Percentiles rank a stretch among this genome's conserved stretches.
phyloP scores from a whole-genome alignment of 2,329 filamentous ascomycete species.

The Aulographum hederae region DNA sequence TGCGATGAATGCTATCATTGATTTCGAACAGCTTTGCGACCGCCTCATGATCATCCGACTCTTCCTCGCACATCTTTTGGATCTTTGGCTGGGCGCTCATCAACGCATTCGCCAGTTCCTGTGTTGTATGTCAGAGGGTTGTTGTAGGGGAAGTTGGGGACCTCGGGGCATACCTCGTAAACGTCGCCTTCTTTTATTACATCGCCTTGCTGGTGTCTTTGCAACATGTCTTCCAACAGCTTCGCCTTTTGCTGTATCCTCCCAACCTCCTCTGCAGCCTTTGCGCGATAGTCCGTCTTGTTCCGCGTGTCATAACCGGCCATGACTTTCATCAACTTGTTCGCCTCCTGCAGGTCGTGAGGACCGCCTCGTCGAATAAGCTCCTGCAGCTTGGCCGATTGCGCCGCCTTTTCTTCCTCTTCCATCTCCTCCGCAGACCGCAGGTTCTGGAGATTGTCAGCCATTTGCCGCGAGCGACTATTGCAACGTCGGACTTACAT shows the following conservation, averaged over 20 bases:
- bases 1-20: constrained; percentile 96
- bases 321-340: constrained; percentile 98
- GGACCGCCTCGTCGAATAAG: constrained; percentile 82
- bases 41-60: constrained; percentile 90
- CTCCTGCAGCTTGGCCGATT: constrained; percentile 96
- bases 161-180: constrained; percentile 45
- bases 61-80: constrained; percentile 98
- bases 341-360: constrained; percentile 89
- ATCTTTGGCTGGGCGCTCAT: constrained; percentile 96
- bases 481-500: constrained; percentile 42
- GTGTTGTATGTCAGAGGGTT: too few relatives aligned
- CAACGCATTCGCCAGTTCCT: constrained; percentile 76
- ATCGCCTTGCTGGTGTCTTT: constrained; percentile 67
- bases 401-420: constrained; percentile 82
- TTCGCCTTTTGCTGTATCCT: constrained; percentile 93
- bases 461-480: not conserved
- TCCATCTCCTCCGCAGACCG: constrained; percentile 98
- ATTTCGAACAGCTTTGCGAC: constrained; percentile 92
- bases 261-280: constrained; percentile 85
- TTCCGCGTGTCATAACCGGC: constrained; percentile 87
- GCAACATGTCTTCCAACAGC: constrained; percentile 80
- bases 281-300: constrained; percentile 95
- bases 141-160: too few relatives aligned
- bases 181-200: constrained; percentile 53
- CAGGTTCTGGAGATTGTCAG: constrained; percentile 44